These are phyloP conservation scores for Fusarium sp. DNA, from an alignment of 2,329 filamentous ascomycete genomes.

Conservation along the genomic window DNA sequence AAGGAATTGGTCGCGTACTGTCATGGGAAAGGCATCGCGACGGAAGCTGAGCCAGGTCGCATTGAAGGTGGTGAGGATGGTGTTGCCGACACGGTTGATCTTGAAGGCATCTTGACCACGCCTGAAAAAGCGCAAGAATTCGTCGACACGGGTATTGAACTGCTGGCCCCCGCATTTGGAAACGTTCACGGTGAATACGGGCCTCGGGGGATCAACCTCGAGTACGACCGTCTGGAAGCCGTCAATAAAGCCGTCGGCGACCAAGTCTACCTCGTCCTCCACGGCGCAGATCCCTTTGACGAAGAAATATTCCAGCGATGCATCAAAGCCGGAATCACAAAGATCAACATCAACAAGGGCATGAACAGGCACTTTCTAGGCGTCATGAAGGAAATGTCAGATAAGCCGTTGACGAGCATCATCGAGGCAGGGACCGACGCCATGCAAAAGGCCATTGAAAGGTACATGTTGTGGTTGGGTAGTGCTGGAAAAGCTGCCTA, in stretches of 20 bases:
- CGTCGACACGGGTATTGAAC: slow-evolving; percentile 77
- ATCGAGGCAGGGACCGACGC: slow-evolving; percentile 60
- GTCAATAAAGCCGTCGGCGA: slow-evolving; percentile 59
- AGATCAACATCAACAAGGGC: slow-evolving; percentile 65
- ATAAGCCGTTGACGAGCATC: slow-evolving; percentile 59
- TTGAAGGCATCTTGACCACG: slow-evolving; percentile 69
- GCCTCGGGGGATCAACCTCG: slow-evolving; percentile 59
- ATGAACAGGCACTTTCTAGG: slow-evolving; percentile 62
- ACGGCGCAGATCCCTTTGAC: slow-evolving; percentile 62
- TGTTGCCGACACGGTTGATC: slow-evolving; percentile 69
- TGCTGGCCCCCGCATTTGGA: slow-evolving; percentile 80
- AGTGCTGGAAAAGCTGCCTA: slow-evolving; percentile 58
- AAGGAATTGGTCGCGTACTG: slow-evolving; percentile 71
- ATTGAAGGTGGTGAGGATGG: slow-evolving; percentile 71
- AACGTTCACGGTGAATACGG: slow-evolving; percentile 84
- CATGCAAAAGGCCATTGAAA: slow-evolving; percentile 62
- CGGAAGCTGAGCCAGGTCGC: slow-evolving; percentile 68
- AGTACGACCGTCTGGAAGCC: slow-evolving; percentile 39
- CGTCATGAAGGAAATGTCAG: slow-evolving; percentile 59
- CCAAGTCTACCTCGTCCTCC: slow-evolving; percentile 59
- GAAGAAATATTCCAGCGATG: slow-evolving; percentile 58
- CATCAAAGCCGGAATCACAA: slow-evolving; percentile 59
- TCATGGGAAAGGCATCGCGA: slow-evolving; percentile 72
- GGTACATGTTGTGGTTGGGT: slow-evolving; percentile 59
- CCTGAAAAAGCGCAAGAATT: slow-evolving; percentile 78